phyloP scores from a whole-genome alignment of 2,329 filamentous ascomycete species.

The Phyllosticta ampelicida region DNA sequence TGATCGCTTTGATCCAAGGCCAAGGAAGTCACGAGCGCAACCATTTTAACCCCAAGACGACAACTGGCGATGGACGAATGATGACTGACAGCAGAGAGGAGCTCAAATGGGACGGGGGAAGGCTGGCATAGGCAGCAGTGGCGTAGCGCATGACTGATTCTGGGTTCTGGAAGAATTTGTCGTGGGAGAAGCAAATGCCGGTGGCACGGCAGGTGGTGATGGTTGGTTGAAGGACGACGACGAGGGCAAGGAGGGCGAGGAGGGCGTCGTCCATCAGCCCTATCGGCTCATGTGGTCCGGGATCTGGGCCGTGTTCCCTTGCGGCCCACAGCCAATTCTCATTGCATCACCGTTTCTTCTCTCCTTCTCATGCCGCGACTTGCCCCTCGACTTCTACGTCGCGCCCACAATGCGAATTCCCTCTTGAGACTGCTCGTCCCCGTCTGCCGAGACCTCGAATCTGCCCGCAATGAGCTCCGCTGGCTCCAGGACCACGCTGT shows the following conservation, averaged over 20 bases:
- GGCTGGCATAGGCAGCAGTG: background rate
- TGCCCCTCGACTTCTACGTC: constrained; percentile 45
- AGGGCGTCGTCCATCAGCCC: background rate
- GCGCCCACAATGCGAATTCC: constrained; percentile 43
- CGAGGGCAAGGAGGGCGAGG: background rate
- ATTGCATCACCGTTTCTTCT: background rate
- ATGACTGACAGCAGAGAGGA: background rate
- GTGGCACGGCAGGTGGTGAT: background rate
- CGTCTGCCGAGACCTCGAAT: constrained; percentile 51
- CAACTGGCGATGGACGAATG: background rate
- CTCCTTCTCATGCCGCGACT: constrained; percentile 43
- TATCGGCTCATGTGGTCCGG: background rate
- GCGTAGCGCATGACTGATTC: background rate
- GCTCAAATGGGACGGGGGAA: background rate
- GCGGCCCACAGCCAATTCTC: background rate
- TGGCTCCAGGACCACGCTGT: constrained; percentile 55
- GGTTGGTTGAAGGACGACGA: background rate
- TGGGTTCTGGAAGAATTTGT: background rate
- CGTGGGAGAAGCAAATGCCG: background rate
- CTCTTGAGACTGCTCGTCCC: constrained; percentile 52
- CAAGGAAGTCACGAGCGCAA: background rate
- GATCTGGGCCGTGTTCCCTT: background rate
- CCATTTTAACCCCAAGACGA: background rate
- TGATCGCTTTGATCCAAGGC: background rate
- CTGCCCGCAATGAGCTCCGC: constrained; percentile 57